These are phyloP conservation scores for Cymbidium sinense DNA, from an alignment of 106 monocot genomes.

Conservation along the genomic window DNA sequence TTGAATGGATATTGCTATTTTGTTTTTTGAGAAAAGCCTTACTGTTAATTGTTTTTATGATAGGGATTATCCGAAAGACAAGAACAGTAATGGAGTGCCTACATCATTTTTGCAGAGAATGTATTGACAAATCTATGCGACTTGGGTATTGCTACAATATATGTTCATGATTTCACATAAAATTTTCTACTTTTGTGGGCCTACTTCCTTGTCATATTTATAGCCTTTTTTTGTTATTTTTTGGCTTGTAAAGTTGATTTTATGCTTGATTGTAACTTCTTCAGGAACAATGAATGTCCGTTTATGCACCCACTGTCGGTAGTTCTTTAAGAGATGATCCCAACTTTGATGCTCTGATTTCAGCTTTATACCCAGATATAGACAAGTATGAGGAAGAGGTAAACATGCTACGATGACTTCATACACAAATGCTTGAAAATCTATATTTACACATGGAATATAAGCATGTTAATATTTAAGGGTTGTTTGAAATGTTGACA, in stretches of 20 bases:
- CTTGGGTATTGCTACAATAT: constrained; percentile 21
- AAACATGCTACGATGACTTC: constrained; percentile 2
- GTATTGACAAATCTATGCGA: constrained; percentile 95
- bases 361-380: constrained; percentile 89
- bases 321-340: constrained; percentile 97
- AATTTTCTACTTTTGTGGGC: neutral
- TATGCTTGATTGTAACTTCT: constrained; percentile 8
- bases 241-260: neutral
- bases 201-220: neutral
- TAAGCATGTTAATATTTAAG: too few relatives aligned
- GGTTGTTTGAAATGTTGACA: too few relatives aligned
- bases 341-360: constrained; percentile 88
- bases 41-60: constrained; percentile 3
- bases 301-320: constrained; percentile 94
- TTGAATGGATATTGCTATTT: neutral
- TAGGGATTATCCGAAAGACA: constrained; percentile 96
- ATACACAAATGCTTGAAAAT: neutral
- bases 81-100: constrained; percentile 98
- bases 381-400: constrained; percentile 99
- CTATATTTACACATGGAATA: too few relatives aligned
- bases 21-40: neutral
- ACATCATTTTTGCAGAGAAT: constrained; percentile 95
- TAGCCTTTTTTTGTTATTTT: too few relatives aligned
- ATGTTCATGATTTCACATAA: neutral
- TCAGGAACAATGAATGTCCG: constrained; percentile 96